Percentiles rank a stretch among this genome's conserved stretches.
Evolutionary conservation across 495 filamentous ascomycete genomes (phyloP).

Genomic region (Penicillium egyptiacum): DNA sequence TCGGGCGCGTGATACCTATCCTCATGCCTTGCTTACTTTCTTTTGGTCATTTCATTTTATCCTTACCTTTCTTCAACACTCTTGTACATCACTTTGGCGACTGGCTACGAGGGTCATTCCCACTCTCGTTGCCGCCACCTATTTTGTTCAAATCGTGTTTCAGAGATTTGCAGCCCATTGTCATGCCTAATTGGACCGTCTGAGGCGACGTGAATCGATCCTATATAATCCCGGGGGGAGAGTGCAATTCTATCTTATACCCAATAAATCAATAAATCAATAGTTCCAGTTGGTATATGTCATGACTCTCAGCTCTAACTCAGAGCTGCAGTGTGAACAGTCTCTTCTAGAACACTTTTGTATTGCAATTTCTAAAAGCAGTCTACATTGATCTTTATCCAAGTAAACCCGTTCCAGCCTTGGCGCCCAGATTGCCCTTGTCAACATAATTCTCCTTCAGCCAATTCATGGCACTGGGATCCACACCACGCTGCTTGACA

Average conservation of each 20-base stretch:
- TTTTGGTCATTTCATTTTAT: constrained; percentile 1
- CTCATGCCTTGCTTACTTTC: not conserved
- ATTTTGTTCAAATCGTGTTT: not conserved
- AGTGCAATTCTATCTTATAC: constrained; percentile 3
- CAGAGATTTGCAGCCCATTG: not conserved
- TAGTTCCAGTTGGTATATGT: not conserved
- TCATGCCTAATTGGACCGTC: not conserved
- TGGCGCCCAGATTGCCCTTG: constrained; percentile 43
- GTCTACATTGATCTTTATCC: constrained; percentile 7
- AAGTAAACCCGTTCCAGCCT: constrained; percentile 26
- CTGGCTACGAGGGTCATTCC: not conserved
- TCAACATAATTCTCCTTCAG: constrained; percentile 40
- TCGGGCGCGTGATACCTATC: constrained; percentile 10
- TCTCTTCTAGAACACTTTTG: not conserved
- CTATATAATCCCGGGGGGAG: constrained; percentile 1
- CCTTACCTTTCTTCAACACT: constrained; percentile 4
- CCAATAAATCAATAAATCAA: constrained; percentile 4
- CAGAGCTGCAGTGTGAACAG: not conserved
- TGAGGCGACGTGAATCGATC: not conserved
- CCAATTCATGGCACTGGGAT: constrained; percentile 30
- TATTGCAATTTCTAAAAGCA: not conserved
- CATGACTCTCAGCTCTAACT: not conserved
- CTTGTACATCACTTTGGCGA: constrained; percentile 4
- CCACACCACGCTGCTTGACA: constrained; percentile 25
- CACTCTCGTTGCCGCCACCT: not conserved